Percentiles rank a stretch among this genome's conserved stretches.
These are phyloP conservation scores for Wickerhamomyces bovis DNA, from an alignment of 805 yeast genomes.

Conservation along the genomic window DNA sequence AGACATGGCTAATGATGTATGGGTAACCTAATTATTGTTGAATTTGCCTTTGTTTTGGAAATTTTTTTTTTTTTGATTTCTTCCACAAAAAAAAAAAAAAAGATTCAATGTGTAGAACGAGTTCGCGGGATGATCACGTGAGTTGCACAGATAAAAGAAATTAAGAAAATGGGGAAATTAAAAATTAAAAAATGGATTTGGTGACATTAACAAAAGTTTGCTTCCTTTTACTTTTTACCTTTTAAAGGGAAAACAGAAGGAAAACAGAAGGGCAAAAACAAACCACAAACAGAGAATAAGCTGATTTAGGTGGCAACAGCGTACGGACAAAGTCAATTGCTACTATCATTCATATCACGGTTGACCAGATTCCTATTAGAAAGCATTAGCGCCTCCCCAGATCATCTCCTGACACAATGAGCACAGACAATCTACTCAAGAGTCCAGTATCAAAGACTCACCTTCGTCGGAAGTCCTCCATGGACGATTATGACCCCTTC, in stretches of 20 bases:
- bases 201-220: no score
- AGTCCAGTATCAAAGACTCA: not conserved
- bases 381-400: no score
- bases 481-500: slow-evolving; percentile 44
- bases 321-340: no score
- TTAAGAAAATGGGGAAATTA: not conserved
- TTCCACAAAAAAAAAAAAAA: not conserved
- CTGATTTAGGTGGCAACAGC: no score
- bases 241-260: no score
- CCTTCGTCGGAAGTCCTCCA: slow-evolving; percentile 20
- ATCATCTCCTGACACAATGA: not conserved
- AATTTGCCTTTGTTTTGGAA: not conserved
- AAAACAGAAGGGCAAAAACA: no score
- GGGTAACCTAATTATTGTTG: not conserved
- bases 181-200: no score
- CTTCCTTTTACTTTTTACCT: no score
- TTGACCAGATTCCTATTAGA: no score
- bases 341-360: no score
- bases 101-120: not conserved
- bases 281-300: no score
- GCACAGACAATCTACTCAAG: not conserved
- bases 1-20: slow-evolving; percentile 13
- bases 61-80: not conserved
- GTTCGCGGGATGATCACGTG: not conserved
- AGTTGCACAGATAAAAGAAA: no score